Base-by-base conservation (phyloP, 2,329 filamentous ascomycete genomes). In the Calonectria ilicicola region DNA sequence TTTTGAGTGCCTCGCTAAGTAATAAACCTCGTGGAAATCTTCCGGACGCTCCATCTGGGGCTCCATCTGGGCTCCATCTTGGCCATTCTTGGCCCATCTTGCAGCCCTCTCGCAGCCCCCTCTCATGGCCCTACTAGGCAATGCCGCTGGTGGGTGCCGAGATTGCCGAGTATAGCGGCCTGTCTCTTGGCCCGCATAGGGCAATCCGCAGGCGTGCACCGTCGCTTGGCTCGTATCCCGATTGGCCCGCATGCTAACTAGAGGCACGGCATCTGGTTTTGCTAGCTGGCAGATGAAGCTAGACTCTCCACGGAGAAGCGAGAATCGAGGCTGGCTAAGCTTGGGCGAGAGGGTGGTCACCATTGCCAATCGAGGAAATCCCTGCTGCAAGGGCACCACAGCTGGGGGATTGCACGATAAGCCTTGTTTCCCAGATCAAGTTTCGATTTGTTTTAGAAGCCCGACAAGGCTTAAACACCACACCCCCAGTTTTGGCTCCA, bases 391-490 rank as follows among this genome's bases (percentile, higher is more conserved):
- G 53, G 53, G 53, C 32, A 21, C 23, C 32, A 32, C 23, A 40
- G n/a, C 14, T 60, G 35, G 32, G 35, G n/a, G 23, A 35, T 38
- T 38, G 32, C 32, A 12, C 53, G 53, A 60, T 60, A 60, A 60
- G 53, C 53, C 53, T 60, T 17, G 32, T 60, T 40, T 60, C 32
- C 32, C 21, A 60, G 53, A 60, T 60, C 53, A 60, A 17, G 53
- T 60, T 60, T 60, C 53, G 53, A 60, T 60, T 40, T 40, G 32
- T 60, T 60, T 60, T 60, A 60, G 53, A 60, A 60, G 53, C 53
- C 53, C n/a, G 23, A 23, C 53, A 60, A 29, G 35, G 53, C 53
- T 51, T 26, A 15, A 19, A 9, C 17, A 17, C n/a, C 53, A 32
- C 32, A 32, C 32, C 32, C 38, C 32, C 53, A 40, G 32, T 17